Conservation (phyloP, 768 basidiomycete genomes). For the Mrakia gelida region DNA sequence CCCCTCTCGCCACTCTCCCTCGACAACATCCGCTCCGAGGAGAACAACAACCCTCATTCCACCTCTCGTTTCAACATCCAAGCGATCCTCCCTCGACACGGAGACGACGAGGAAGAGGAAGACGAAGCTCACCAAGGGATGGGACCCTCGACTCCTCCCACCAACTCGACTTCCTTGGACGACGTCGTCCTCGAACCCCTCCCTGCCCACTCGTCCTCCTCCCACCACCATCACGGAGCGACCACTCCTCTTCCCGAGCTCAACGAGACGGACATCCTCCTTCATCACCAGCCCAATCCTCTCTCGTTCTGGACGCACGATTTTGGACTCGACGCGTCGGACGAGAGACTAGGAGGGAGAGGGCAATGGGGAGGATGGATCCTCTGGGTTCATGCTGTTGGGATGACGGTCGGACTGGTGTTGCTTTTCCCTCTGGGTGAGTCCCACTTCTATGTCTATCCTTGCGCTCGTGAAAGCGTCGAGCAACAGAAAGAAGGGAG, state of each 20-base stretch:
- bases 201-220: neutral
- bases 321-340: conserved; percentile 44
- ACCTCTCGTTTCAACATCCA: neutral
- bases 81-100: neutral
- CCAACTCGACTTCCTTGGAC: neutral
- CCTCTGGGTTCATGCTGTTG: conserved; percentile 59
- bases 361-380: conserved; percentile 53
- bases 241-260: conserved; percentile 43
- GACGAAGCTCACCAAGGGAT: neutral
- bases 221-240: conserved; percentile 14
- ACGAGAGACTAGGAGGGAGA: conserved; percentile 44
- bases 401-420: conserved; percentile 78
- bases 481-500: neutral
- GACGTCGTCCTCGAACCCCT: conserved; percentile 1
- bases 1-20: neutral
- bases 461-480: neutral
- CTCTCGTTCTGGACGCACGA: conserved; percentile 78
- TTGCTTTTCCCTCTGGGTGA: conserved; percentile 72
- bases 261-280: conserved; percentile 70
- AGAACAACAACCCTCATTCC: neutral
- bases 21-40: neutral
- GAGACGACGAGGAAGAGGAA: neutral
- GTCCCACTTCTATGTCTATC: conserved; percentile 35
- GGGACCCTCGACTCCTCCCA: neutral
- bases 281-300: conserved; percentile 64